Evolutionary conservation across 2,329 filamentous ascomycete species (phyloP).

Genomic region (Paecilomyces fulvus): DNA sequence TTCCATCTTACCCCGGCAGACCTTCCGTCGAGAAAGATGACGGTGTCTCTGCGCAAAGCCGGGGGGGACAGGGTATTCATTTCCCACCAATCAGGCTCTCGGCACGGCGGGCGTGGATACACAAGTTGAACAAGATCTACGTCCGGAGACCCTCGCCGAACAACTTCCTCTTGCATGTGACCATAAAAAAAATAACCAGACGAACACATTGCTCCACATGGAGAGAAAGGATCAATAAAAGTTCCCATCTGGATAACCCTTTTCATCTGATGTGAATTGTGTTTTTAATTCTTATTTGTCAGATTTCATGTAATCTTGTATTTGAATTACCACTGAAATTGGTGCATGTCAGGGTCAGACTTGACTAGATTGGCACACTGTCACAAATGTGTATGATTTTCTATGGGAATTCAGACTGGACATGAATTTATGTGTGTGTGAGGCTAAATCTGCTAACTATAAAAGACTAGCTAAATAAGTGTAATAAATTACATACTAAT

Average conservation of each 20-base stretch:
- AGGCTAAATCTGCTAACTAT: no score
- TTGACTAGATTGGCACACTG: no score
- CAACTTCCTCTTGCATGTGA: neutral
- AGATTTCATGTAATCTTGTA: no score
- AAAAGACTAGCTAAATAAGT: no score
- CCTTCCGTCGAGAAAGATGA: neutral
- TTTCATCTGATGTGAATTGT: neutral
- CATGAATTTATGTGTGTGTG: no score
- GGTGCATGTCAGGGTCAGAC: no score
- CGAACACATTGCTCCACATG: neutral
- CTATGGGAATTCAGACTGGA: no score
- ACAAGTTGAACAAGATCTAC: neutral
- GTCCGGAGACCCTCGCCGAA: neutral
- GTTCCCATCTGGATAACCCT: neutral
- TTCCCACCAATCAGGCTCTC: neutral
- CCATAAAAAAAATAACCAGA: neutral
- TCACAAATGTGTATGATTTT: no score
- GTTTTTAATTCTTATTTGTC: neutral
- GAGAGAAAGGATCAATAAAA: no score
- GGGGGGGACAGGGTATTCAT: neutral
- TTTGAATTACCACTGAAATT: no score
- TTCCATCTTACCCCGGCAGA: neutral
- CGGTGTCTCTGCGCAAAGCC: neutral
- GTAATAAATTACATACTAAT: no score
- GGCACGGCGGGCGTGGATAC: neutral